Base-by-base conservation (phyloP, 768 basidiomycete species). In the Leucosporidium creatinivorum region DNA sequence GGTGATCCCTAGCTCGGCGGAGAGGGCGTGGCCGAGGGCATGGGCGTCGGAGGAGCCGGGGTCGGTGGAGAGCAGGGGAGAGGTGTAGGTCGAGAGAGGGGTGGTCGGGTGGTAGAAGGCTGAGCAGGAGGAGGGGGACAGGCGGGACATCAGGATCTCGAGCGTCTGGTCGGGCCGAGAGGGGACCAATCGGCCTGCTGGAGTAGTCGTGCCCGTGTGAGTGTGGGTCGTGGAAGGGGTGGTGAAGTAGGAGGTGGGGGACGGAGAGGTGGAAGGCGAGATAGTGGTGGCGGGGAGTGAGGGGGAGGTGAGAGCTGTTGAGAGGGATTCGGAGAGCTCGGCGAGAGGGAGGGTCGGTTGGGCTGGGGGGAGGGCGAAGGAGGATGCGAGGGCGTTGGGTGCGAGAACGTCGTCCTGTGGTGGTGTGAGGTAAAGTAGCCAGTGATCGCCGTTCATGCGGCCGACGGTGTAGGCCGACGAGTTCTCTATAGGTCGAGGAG, bases 371-470 rank as follows among this genome's bases (percentile, higher is more conserved):
- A 67, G 60, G 5, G 61, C 58, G 48, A 31, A 55, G 52, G 70
- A 68, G 19, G 69, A 65, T 26, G 63, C 60, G 58, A 71, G 62
- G 72, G 59, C 68, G 57, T 69, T 66, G 51, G 69, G 69, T 61
- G 75, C 73, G 58, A 76, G 73, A 25, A 78, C 81, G 66, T 66
- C 77, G 55, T 80, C 79, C 36, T 78, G 76, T 19, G 89, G 87
- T 1, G 81, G 82, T 25, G 91, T 92, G 73, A 98, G 83, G 80
- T 98, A 99, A 50, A 98, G 85, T 57, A 98, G 80, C 96, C 96
- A 99, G 80, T 99, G 96, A 79, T 97, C 93, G 58, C 94, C 91
- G 78, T 99, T 99, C 78, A 94, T 89, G 76, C 93, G 93, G 66
- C 96, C 96, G 69, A 98, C 87, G 36, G 91, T 93, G 81, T 99